Conservation (phyloP, 164 flowering plant species). For the Vitis riparia region DNA sequence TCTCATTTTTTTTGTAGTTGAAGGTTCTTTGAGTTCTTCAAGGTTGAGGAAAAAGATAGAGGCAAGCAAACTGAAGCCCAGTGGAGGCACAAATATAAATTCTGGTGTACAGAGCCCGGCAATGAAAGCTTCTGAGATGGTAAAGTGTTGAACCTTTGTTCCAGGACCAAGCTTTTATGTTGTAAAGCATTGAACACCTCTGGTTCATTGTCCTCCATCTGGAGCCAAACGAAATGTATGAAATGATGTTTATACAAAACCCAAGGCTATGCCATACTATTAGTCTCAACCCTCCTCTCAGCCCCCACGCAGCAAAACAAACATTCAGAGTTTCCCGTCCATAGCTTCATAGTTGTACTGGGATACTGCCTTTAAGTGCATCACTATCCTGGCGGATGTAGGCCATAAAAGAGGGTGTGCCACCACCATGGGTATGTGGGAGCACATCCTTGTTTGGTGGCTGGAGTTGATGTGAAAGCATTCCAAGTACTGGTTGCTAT, state of each 20-base stretch:
- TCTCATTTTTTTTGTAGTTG: slow-evolving; percentile 40
- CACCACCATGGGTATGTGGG: no score
- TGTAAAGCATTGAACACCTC: not conserved
- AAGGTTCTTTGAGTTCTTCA: slow-evolving; percentile 76
- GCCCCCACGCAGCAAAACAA: no score
- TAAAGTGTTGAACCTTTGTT: slow-evolving; percentile 2
- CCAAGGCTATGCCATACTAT: not conserved
- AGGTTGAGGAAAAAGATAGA: slow-evolving; percentile 30
- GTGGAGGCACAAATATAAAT: slow-evolving; percentile 6
- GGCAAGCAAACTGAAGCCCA: slow-evolving; percentile 25
- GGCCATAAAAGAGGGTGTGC: no score
- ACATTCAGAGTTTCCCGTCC: no score
- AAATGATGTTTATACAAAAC: slow-evolving; percentile 8
- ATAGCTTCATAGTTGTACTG: no score
- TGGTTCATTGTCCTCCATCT: not conserved
- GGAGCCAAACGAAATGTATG: not conserved
- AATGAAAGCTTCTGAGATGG: slow-evolving; percentile 19
- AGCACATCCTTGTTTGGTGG: no score
- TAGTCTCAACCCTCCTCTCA: no score
- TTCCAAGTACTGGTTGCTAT: no score
- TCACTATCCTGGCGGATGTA: no score
- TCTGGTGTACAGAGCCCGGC: slow-evolving; percentile 9
- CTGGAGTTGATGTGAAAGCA: no score
- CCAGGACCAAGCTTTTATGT: not conserved
- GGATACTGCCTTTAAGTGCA: no score